Conservation (phyloP, 2,329 filamentous ascomycete genomes). For the Curvularia eragrostidis region DNA sequence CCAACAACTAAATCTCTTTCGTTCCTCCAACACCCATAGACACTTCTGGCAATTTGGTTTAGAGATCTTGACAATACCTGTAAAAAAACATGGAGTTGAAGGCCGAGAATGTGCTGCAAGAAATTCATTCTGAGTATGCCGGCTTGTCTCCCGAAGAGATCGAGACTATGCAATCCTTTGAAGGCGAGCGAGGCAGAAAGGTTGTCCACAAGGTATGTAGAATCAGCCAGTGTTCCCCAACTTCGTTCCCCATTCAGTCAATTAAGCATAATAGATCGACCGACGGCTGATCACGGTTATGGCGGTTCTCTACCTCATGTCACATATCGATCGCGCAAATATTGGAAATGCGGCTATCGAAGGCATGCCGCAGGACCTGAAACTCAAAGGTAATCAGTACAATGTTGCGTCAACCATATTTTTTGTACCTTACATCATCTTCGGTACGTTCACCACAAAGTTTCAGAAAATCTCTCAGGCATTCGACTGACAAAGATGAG, state of each 20-base stretch:
- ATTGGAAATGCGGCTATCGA: constrained; percentile 56
- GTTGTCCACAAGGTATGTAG: background rate
- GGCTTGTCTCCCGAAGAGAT: background rate
- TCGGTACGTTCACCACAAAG: constrained; percentile 55
- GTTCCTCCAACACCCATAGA: background rate
- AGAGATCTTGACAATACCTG: background rate
- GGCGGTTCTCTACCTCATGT: constrained; percentile 49
- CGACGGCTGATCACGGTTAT: constrained; percentile 50
- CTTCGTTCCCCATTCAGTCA: background rate
- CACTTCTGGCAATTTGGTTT: background rate
- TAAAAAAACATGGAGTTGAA: background rate
- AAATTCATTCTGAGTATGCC: background rate
- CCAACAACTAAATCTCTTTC: background rate
- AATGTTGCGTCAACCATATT: constrained; percentile 40
- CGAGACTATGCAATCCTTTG: background rate
- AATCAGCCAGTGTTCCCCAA: background rate
- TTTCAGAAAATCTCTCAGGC: background rate
- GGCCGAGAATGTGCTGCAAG: background rate
- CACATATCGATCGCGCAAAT: constrained; percentile 45
- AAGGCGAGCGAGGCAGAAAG: background rate
- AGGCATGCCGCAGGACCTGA: constrained; percentile 36
- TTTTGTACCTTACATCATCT: constrained; percentile 58
- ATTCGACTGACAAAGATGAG: constrained; percentile 39
- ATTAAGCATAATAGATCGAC: constrained; percentile 44
- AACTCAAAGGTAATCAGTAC: constrained; percentile 63